Percentiles rank a stretch among this genome's conserved stretches.
Conservation (phyloP, 257 asterid genomes). For the Solanum boliviense region DNA sequence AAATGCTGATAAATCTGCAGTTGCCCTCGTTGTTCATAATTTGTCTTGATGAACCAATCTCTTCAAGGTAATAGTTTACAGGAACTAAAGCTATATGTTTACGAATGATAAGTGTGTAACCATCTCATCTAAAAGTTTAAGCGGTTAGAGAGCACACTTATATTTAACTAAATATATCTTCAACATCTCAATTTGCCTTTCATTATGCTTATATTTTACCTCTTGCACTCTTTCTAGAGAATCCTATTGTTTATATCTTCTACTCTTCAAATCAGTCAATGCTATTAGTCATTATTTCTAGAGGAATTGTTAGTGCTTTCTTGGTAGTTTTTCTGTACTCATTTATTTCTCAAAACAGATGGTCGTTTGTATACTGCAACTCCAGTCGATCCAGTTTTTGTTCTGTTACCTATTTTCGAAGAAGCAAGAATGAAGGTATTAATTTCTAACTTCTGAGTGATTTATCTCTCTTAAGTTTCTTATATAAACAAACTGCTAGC, state of each 20-base stretch:
- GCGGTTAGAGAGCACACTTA: background rate
- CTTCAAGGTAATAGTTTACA: background rate
- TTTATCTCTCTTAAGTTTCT: background rate
- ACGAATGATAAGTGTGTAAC: background rate
- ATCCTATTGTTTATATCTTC: background rate
- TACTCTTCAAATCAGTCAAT: background rate
- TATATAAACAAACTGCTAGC: background rate
- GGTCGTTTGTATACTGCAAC: slow-evolving; percentile 81
- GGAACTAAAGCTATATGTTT: background rate
- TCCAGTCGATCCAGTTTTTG: slow-evolving; percentile 86
- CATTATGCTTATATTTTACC: background rate
- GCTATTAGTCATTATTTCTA: background rate
- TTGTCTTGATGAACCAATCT: background rate
- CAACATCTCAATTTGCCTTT: background rate
- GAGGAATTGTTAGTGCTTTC: background rate
- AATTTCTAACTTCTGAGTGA: background rate
- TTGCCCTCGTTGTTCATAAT: background rate
- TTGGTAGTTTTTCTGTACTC: slow-evolving; percentile 1
- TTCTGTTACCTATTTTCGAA: slow-evolving; percentile 79
- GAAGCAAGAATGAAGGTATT: slow-evolving; percentile 92
- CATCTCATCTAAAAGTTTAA: background rate
- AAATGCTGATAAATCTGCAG: background rate
- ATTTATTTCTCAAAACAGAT: slow-evolving; percentile 29
- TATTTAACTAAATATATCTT: background rate
- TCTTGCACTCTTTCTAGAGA: background rate